Percentiles rank a stretch among this genome's conserved stretches.
Conservation (phyloP, 345 rosid genomes). For the Eucalyptus brandiana region DNA sequence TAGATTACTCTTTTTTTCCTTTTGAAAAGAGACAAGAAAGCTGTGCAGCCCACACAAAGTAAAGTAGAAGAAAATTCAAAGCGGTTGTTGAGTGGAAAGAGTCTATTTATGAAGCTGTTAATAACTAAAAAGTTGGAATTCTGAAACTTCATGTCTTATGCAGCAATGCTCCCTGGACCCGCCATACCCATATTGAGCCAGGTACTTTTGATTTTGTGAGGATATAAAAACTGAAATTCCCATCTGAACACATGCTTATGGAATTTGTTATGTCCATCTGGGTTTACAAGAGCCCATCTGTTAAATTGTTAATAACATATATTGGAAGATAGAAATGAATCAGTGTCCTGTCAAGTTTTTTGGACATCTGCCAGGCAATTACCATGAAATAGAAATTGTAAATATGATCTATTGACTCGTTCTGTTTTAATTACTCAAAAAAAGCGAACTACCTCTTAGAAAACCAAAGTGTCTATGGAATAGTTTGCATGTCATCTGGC, state of each 20-base stretch:
- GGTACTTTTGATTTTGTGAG: conserved; percentile 19
- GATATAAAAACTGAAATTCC: neutral
- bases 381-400: neutral
- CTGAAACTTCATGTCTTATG: neutral
- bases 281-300: neutral
- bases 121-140: neutral
- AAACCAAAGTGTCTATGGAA: neutral
- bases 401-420: neutral
- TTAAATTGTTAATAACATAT: neutral
- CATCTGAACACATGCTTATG: neutral
- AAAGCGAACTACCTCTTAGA: neutral
- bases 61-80: neutral
- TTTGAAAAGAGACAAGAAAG: neutral
- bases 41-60: neutral
- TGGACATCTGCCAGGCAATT: neutral
- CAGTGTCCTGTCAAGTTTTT: neutral
- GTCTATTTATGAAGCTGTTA: neutral
- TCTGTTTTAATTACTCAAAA: neutral
- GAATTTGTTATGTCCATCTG: neutral
- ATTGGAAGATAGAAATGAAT: neutral
- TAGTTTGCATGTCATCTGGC: neutral
- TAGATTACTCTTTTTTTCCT: neutral
- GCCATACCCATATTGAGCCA: conserved; percentile 75
- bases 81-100: neutral
- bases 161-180: conserved; percentile 94